These are phyloP conservation scores for Moesziomyces antarcticus DNA, from an alignment of 1,284 basidiomycete genomes.

Conservation along the genomic window DNA sequence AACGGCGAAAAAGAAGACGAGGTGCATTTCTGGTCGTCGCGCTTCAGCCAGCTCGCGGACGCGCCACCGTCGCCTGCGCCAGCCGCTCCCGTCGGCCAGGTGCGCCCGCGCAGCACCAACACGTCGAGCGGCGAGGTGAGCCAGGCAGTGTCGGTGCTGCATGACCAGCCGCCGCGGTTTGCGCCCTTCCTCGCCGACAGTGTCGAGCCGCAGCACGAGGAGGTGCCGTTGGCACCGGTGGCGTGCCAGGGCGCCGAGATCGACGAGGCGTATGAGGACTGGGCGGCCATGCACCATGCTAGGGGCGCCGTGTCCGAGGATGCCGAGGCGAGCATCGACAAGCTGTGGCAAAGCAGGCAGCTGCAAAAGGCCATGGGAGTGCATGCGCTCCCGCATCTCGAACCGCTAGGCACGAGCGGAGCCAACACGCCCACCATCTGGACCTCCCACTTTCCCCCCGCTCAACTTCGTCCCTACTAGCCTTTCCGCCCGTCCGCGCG, in stretches of 20 bases:
- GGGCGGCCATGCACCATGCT: slow-evolving; percentile 47
- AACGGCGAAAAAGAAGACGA: slow-evolving; percentile 47
- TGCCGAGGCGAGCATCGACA: slow-evolving; percentile 33
- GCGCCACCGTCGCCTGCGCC: no score
- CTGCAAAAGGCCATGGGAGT: slow-evolving; percentile 19
- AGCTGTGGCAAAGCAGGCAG: slow-evolving; percentile 23
- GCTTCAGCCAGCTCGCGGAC: slow-evolving; percentile 15
- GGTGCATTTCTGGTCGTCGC: slow-evolving; percentile 40
- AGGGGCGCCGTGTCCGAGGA: slow-evolving; percentile 37
- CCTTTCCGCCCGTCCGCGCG: no score
- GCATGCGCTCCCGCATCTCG: slow-evolving; percentile 21
- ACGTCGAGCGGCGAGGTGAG: slow-evolving; percentile 44
- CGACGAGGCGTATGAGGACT: slow-evolving; percentile 44
- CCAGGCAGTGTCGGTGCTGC: slow-evolving; percentile 34
- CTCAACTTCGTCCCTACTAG: slow-evolving; percentile 49
- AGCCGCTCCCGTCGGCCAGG: not conserved
- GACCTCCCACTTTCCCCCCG: slow-evolving; percentile 42
- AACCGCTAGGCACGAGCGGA: slow-evolving; percentile 18
- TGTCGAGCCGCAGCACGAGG: not conserved
- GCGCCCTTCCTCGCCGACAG: slow-evolving; percentile 24
- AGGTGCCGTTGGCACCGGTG: not conserved
- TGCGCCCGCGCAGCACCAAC: slow-evolving; percentile 22
- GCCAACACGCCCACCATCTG: slow-evolving; percentile 38
- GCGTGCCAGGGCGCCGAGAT: slow-evolving; percentile 8
- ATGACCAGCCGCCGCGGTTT: slow-evolving; percentile 36